Conservation (phyloP, 257 asterid genomes). For the Mitragyna speciosa region DNA sequence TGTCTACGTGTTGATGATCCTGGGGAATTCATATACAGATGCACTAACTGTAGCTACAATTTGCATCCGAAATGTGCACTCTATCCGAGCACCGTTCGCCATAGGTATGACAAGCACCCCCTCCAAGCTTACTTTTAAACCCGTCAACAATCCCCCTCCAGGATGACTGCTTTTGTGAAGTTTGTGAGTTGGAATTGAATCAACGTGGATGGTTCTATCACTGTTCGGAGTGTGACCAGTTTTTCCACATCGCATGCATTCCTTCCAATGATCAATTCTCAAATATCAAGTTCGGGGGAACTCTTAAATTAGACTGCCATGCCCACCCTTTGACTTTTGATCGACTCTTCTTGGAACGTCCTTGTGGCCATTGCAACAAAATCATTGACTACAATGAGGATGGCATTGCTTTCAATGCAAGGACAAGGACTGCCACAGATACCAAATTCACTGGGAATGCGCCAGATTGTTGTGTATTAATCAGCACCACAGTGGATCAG, state of each 20-base stretch:
- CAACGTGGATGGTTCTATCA: neutral
- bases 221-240: neutral
- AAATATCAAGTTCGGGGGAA: neutral
- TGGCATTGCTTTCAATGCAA: neutral
- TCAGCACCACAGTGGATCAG: neutral
- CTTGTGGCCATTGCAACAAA: neutral
- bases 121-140: neutral
- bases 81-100: neutral
- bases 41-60: neutral
- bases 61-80: neutral
- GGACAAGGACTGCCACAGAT: neutral
- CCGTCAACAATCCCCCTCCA: neutral
- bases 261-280: neutral
- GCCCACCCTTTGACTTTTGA: slow-evolving; percentile 2
- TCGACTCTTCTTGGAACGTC: neutral
- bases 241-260: neutral
- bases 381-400: neutral
- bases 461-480: neutral
- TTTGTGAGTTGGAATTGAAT: neutral
- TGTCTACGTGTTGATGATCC: neutral
- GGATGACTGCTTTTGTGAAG: neutral
- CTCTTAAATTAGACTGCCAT: neutral
- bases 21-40: neutral
- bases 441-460: neutral
- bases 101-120: neutral